phyloP scores from a whole-genome alignment of 2,329 filamentous ascomycete species.

The Bimuria novae-zelandiae region DNA sequence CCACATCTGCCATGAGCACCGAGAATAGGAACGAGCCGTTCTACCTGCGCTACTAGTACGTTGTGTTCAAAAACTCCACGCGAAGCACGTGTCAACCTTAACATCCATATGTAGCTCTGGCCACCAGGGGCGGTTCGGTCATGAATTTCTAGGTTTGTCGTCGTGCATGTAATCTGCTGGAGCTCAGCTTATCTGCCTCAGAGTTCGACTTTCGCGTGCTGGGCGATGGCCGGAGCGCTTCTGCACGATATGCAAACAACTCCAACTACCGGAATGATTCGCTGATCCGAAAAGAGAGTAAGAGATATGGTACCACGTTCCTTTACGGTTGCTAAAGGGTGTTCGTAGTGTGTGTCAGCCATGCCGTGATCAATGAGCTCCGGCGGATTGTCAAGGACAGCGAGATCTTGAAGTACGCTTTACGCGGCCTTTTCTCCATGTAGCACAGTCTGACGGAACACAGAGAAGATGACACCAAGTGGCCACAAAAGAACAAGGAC shows the following conservation, averaged over 20 bases:
- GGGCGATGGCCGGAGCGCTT: slow-evolving; percentile 89
- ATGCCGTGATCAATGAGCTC: slow-evolving; percentile 87
- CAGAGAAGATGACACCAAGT: slow-evolving; percentile 97
- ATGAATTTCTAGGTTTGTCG: slow-evolving; percentile 87
- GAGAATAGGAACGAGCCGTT: slow-evolving; percentile 71
- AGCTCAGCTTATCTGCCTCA: slow-evolving; percentile 49
- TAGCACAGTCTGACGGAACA: not conserved
- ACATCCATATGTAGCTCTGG: slow-evolving; percentile 71
- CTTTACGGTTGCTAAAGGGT: slow-evolving; percentile 8
- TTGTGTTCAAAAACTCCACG: slow-evolving; percentile 8
- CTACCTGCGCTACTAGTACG: slow-evolving; percentile 97
- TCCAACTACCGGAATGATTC: slow-evolving; percentile 99
- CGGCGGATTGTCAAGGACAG: slow-evolving; percentile 96
- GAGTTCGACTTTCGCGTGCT: slow-evolving; percentile 96
- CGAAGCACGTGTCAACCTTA: slow-evolving; percentile 22
- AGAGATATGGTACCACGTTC: slow-evolving; percentile 42
- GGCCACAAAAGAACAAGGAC: slow-evolving; percentile 99
- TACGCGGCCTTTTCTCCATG: not conserved
- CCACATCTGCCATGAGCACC: slow-evolving; percentile 56
- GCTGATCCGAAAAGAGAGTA: slow-evolving; percentile 98
- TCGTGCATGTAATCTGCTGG: not conserved
- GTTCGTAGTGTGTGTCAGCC: slow-evolving; percentile 86
- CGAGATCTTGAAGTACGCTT: slow-evolving; percentile 88
- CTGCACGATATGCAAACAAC: slow-evolving; percentile 97
- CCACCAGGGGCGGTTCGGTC: slow-evolving; percentile 94